These are phyloP conservation scores for Fusarium verrucosum DNA, from an alignment of 2,329 filamentous ascomycete genomes.

Conservation along the genomic window DNA sequence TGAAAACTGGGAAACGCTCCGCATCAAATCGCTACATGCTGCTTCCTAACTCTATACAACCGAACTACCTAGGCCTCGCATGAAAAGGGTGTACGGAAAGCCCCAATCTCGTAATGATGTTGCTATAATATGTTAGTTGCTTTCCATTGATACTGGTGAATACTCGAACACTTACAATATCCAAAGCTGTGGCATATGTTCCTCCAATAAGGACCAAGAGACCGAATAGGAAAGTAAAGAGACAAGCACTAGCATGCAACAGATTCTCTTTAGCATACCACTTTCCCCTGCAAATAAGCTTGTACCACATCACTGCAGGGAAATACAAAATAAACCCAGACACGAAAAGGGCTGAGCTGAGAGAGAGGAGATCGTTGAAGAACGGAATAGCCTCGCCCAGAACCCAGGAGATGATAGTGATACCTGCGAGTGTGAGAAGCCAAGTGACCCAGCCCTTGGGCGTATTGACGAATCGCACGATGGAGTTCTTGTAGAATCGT, in stretches of 20 bases:
- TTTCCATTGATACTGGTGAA: fast-evolving
- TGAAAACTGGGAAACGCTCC: not conserved
- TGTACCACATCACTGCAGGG: slow-evolving; percentile 53
- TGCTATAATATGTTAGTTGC: not conserved
- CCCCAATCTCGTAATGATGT: slow-evolving; percentile 29
- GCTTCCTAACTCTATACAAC: fast-evolving
- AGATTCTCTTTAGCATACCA: slow-evolving; percentile 34
- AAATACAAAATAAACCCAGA: slow-evolving; percentile 53
- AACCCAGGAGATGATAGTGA: slow-evolving; percentile 58
- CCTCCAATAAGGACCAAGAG: slow-evolving; percentile 23
- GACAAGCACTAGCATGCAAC: slow-evolving; percentile 7
- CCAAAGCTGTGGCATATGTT: slow-evolving; percentile 28
- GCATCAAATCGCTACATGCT: not conserved
- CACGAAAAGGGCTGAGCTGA: slow-evolving; percentile 58
- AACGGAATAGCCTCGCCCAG: slow-evolving; percentile 75
- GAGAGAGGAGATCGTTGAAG: slow-evolving; percentile 71
- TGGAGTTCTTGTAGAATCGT: slow-evolving; percentile 35
- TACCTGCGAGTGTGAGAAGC: slow-evolving; percentile 62
- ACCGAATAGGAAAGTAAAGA: slow-evolving; percentile 28
- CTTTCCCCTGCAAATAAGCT: slow-evolving; percentile 46
- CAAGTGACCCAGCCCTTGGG: slow-evolving; percentile 57
- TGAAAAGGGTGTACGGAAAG: slow-evolving; percentile 20
- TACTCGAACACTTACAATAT: slow-evolving; percentile 17
- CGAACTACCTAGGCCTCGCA: not conserved
- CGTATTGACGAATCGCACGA: slow-evolving; percentile 38